These are phyloP conservation scores for Aspergillus brunneoviolaceus DNA, from an alignment of 2,329 filamentous ascomycete genomes.

Conservation along the genomic window DNA sequence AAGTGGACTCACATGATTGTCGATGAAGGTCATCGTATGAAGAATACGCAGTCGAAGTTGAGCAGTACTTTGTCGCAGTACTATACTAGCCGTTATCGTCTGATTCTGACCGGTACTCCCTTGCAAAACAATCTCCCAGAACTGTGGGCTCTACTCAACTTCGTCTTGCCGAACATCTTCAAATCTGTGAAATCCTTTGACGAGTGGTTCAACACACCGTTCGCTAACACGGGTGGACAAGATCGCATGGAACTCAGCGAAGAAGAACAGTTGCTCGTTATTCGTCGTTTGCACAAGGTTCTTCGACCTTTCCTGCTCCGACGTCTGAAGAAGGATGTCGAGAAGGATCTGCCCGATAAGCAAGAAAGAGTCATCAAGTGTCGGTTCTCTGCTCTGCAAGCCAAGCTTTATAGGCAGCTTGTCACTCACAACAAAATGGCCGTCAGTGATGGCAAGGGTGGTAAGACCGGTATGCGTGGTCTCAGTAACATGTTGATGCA, in stretches of 20 bases:
- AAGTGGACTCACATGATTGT: conserved; percentile 99
- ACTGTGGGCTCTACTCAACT: conserved; percentile 97
- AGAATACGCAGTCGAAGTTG: conserved; percentile 94
- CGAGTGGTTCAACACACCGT: conserved; percentile 99
- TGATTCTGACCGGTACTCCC: conserved; percentile 96
- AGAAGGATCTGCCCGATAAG: conserved; percentile 98
- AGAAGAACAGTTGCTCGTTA: conserved; percentile 99
- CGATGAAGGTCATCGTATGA: conserved; percentile 99
- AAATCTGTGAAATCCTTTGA: conserved; percentile 99
- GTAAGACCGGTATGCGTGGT: conserved; percentile 89
- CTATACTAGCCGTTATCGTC: conserved; percentile 89
- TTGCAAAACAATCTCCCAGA: conserved; percentile 96
- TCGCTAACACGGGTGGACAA: conserved; percentile 95
- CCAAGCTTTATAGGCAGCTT: conserved; percentile 95
- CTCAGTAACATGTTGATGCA: conserved; percentile 99
- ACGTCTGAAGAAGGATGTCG: conserved; percentile 98
- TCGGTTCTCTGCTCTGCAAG: conserved; percentile 92
- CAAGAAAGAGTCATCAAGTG: conserved; percentile 99
- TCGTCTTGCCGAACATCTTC: conserved; percentile 97
- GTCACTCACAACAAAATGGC: conserved; percentile 92
- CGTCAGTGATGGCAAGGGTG: conserved; percentile 91
- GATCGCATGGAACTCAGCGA: conserved; percentile 99
- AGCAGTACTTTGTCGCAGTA: conserved; percentile 93
- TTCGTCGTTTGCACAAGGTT: conserved; percentile 97
- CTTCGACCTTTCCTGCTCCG: conserved; percentile 93